phyloP scores from a whole-genome alignment of 306 rosid species.

The Casuarina glauca region DNA sequence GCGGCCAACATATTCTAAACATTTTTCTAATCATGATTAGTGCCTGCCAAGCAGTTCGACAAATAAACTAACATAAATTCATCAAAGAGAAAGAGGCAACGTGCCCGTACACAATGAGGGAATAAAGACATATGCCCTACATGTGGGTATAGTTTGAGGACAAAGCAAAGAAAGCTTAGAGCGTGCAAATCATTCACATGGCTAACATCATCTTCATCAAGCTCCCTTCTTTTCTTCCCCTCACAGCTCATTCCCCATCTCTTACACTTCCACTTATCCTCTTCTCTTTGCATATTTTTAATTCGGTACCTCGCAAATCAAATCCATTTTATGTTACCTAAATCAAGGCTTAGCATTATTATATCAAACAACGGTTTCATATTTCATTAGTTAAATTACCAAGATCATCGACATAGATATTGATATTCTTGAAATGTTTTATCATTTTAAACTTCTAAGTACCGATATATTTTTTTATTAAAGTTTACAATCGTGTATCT shows the following conservation, averaged over 20 bases:
- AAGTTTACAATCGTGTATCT: no score
- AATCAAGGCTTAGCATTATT: no score
- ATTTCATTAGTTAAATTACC: no score
- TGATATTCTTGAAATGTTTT: no score
- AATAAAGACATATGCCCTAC: conserved; percentile 53
- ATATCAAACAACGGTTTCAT: no score
- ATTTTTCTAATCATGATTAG: conserved; percentile 44
- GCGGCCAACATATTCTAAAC: neutral
- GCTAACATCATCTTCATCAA: conserved; percentile 40
- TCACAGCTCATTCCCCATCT: conserved; percentile 42
- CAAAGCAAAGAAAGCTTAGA: conserved; percentile 61
- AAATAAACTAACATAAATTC: conserved; percentile 24
- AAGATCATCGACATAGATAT: no score
- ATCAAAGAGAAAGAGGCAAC: conserved; percentile 48
- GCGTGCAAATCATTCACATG: conserved; percentile 65
- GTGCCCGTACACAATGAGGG: conserved; percentile 39
- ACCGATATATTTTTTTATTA: no score
- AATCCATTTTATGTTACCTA: no score
- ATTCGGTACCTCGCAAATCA: neutral
- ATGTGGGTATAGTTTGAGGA: conserved; percentile 74
- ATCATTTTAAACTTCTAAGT: no score
- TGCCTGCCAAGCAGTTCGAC: conserved; percentile 38
- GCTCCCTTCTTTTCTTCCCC: conserved; percentile 13
- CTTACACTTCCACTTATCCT: neutral
- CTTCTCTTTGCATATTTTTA: neutral